Evolutionary conservation across 1,139 yeast genomes (phyloP).

Genomic region (Eremothecium sinecaudum): DNA sequence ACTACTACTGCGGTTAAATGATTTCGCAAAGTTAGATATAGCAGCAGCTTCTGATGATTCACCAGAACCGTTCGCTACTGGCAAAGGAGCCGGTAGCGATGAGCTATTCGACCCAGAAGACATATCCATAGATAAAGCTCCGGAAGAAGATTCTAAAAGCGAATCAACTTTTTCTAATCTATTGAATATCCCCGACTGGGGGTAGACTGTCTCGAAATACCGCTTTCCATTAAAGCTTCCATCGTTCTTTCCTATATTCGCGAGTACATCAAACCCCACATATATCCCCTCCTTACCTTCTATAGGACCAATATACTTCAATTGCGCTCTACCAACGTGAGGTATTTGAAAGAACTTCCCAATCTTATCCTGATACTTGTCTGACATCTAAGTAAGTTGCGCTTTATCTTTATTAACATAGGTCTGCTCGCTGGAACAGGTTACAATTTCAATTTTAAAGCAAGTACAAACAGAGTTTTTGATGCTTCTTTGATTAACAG

Average conservation of each 20-base stretch:
- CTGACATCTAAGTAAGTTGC: slow-evolving; percentile 1
- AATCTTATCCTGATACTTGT: slow-evolving; percentile 21
- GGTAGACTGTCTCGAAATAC: slow-evolving; percentile 55
- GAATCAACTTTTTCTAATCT: slow-evolving; percentile 52
- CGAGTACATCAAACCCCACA: slow-evolving; percentile 80
- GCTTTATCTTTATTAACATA: no score
- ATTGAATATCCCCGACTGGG: slow-evolving; percentile 66
- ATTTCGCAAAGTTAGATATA: no score
- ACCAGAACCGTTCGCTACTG: no score
- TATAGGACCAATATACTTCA: slow-evolving; percentile 67
- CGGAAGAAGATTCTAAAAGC: slow-evolving; percentile 21
- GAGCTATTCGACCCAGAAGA: no score
- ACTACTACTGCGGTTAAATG: slow-evolving; percentile 1
- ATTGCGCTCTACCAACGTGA: slow-evolving; percentile 42
- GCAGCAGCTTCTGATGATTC: no score
- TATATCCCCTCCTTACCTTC: slow-evolving; percentile 67
- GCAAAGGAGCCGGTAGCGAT: no score
- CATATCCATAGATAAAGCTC: no score
- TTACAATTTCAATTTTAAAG: no score
- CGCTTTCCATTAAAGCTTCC: slow-evolving; percentile 55
- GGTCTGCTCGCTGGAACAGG: no score
- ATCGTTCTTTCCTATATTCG: slow-evolving; percentile 64
- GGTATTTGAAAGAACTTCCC: slow-evolving; percentile 30
- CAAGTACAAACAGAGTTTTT: no score
- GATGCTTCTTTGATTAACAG: no score